Base-by-base conservation (phyloP, 495 filamentous ascomycete species). In the Haplographium delicatum region DNA sequence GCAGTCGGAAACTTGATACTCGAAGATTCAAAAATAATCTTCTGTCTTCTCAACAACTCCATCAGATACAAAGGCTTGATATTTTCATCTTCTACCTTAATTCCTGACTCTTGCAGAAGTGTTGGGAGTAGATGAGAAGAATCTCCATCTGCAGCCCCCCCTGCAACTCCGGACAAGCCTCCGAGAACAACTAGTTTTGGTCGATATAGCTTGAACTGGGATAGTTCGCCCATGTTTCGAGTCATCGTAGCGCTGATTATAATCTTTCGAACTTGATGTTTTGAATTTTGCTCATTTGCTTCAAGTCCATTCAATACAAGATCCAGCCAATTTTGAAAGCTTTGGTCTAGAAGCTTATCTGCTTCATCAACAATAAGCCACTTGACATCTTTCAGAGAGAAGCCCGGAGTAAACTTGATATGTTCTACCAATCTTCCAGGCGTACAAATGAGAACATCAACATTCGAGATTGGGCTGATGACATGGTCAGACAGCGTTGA, bases 291-390 rank as follows among this genome's bases (percentile, higher is more conserved):
- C 30, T 53, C 10, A 1, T 43, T 31, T 3, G 15, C 13, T 30
- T 54, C 16, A 40, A 95, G 62, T 5, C 73, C 77, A 1, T 72
- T 73, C 61, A 89, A 81, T 4, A 95, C 79, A 2, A 82, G 66
- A 43, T 84, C 80, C 4, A 94, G 73, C 89, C 91, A 97, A 59
- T 93, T 84, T 60, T 96, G 91, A 63, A 91, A 97, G 54, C 84
- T 89, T 62, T 96, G 87, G 16, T 89, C 86, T 3, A 97, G 81
- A 5, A 97, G 70, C 54, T 91, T 82, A 66, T 97, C 93, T 0
- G 91, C 93, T 68, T 98, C 93, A 60, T 98, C 93, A 25, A 97
- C 86, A 16, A 95, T 80, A 16, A 91, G 73, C 89, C 89, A 97
- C 54, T 83, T 77, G 5, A 93, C 73, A 65, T 84, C 76, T 27